phyloP scores from a whole-genome alignment of 2,329 filamentous ascomycete species.

The Cryphonectria nitschkei region DNA sequence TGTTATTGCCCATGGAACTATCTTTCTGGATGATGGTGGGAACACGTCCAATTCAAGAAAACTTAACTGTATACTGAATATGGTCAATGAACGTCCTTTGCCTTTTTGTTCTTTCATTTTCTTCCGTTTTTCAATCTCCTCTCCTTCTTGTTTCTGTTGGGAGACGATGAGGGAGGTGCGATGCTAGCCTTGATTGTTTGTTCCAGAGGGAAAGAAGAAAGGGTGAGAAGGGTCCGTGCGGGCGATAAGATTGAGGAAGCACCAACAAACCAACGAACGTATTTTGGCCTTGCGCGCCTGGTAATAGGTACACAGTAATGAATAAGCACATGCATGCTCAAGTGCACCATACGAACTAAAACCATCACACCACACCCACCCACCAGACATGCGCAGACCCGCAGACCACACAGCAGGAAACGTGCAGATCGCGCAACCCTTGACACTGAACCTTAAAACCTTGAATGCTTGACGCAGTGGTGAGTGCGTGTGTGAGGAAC shows the following conservation, averaged over 20 bases:
- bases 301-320: too few relatives aligned
- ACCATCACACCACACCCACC: neutral
- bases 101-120: neutral
- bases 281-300: neutral
- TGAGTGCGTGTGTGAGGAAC: neutral
- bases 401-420: neutral
- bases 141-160: neutral
- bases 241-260: constrained; percentile 1
- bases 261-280: neutral
- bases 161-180: neutral
- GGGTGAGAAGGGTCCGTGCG: neutral
- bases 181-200: neutral
- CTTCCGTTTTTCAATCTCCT: neutral
- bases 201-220: neutral
- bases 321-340: too few relatives aligned
- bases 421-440: neutral
- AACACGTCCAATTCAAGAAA: too few relatives aligned
- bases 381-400: neutral
- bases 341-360: neutral
- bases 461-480: neutral
- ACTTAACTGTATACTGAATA: neutral
- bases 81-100: neutral
- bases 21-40: too few relatives aligned
- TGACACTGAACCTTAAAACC: neutral
- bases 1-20: too few relatives aligned